Percentiles rank a stretch among this genome's conserved stretches.
phyloP scores from a whole-genome alignment of 768 basidiomycete species.

The Zangia roseola region DNA sequence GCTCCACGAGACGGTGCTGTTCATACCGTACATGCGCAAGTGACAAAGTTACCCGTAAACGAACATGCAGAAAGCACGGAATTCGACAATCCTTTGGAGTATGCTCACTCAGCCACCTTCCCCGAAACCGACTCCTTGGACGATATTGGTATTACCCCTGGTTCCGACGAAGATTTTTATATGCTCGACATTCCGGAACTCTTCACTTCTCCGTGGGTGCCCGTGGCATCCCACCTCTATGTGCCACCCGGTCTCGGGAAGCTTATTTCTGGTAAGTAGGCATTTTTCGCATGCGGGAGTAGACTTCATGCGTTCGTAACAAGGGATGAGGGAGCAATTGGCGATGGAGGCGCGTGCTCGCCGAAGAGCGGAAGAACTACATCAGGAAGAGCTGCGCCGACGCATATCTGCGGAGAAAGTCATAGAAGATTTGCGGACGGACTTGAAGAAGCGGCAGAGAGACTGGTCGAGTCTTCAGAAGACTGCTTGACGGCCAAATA shows the following conservation, averaged over 20 bases:
- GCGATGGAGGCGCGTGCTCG: conserved; percentile 32
- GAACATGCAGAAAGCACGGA: neutral
- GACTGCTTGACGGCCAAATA: neutral
- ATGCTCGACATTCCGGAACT: conserved; percentile 36
- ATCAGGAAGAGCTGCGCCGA: conserved; percentile 30
- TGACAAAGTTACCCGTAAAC: neutral
- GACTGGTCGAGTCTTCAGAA: neutral
- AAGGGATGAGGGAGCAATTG: conserved; percentile 37
- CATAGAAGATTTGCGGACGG: conserved; percentile 15
- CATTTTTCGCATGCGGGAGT: neutral
- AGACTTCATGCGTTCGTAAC: conserved; percentile 1
- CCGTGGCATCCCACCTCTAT: conserved; percentile 28
- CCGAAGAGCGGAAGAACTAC: conserved; percentile 31
- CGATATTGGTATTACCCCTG: neutral
- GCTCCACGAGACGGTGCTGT: neutral
- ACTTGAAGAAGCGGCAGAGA: conserved; percentile 3
- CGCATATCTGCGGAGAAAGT: conserved; percentile 32
- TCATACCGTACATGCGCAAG: neutral
- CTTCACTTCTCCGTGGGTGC: conserved; percentile 34
- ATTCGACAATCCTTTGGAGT: neutral
- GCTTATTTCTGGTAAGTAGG: conserved; percentile 34
- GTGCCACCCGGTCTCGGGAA: conserved; percentile 36
- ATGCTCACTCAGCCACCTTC: neutral
- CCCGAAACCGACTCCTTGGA: neutral
- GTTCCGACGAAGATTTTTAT: conserved; percentile 26